A percentile compares a stretch with the other conserved stretches of the same genome.
phyloP scores from a whole-genome alignment of 129 eudicot genomes.

The Tagetes patula region DNA sequence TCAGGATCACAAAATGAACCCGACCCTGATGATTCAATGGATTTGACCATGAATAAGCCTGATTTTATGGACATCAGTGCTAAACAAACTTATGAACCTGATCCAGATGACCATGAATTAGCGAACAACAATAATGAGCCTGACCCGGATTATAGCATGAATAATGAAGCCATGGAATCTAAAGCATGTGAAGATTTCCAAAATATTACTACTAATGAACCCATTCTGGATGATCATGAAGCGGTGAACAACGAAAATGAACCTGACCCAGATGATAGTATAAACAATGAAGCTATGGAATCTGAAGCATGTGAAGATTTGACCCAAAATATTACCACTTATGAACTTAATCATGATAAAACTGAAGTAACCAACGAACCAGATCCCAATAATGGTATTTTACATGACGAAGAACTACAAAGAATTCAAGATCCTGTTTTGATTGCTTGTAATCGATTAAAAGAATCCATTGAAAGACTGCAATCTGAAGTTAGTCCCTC shows the following conservation, averaged over 20 bases:
- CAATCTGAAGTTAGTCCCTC: conserved; percentile 61
- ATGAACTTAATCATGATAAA: conserved; percentile 36
- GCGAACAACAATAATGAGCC: conserved; percentile 31
- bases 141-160: conserved; percentile 41
- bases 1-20: conserved; percentile 36
- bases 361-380: conserved; percentile 32
- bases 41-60: conserved; percentile 14
- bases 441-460: conserved; percentile 53
- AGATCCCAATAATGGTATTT: conserved; percentile 53
- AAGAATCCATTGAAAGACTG: conserved; percentile 59
- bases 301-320: conserved; percentile 34
- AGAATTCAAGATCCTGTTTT: conserved; percentile 83
- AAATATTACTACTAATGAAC: conserved; percentile 21
- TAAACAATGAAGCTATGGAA: conserved; percentile 32
- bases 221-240: conserved; percentile 17
- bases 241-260: conserved; percentile 15
- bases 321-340: conserved; percentile 13
- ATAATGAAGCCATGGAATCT: conserved; percentile 34
- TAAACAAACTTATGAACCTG: conserved; percentile 31
- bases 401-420: conserved; percentile 52
- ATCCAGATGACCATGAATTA: conserved; percentile 29
- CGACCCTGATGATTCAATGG: conserved; percentile 33
- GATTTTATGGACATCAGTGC: conserved; percentile 19
- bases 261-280: conserved; percentile 51
- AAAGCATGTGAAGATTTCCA: conserved; percentile 31